Evolutionary conservation across 2,329 filamentous ascomycete species (phyloP), one percentile per base, ranked within the genome.

Genomic region (Plenodomus tracheiphilus): DNA sequence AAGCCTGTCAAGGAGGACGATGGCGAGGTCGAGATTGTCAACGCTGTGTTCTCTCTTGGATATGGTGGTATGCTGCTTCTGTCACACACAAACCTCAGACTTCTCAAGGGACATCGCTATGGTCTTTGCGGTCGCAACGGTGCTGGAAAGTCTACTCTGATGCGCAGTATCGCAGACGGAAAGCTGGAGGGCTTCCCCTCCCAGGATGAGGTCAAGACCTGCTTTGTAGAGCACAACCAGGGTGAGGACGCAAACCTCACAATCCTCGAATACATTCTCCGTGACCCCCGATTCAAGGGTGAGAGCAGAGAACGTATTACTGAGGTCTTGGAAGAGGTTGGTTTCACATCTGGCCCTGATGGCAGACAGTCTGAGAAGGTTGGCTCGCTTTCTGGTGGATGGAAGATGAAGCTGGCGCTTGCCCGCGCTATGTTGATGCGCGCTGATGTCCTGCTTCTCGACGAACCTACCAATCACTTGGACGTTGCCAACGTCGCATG

Each of bases 321-420:
- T 2, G 80, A 84, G 51, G 93, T 97, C 53, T 77, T 99, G 54
- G 82, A 85, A 41, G 92, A 97, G 72, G 94, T 99, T 65, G 95
- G 95, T 37, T 99, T 99, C 77, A 95, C 89, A 18, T 76, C 89
- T 53, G 93, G 93, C 2, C 91, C 91, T 0, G 89, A 94, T 59
- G 94, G 93, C 51, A 85, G 91, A 52, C 94, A 97, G 74, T 82
- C 86, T 5, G 85, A 97, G 71, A 89, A 88, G 64, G 94, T 99
- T 50, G 94, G 94, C 62, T 97, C 93, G 17, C 78, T 99, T 30
- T 97, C 94, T 37, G 94, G 94, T 76, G 94, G 94, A 71, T 99
- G 94, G 94, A 97, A 97, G 84, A 99, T 99, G 94, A 99, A 99
- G 85, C 79, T 99, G 53, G 94, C 94, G 59, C 77, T 99, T 73